These are phyloP conservation scores for Septoria linicola DNA, from an alignment of 2,329 filamentous ascomycete species.

Conservation along the genomic window DNA sequence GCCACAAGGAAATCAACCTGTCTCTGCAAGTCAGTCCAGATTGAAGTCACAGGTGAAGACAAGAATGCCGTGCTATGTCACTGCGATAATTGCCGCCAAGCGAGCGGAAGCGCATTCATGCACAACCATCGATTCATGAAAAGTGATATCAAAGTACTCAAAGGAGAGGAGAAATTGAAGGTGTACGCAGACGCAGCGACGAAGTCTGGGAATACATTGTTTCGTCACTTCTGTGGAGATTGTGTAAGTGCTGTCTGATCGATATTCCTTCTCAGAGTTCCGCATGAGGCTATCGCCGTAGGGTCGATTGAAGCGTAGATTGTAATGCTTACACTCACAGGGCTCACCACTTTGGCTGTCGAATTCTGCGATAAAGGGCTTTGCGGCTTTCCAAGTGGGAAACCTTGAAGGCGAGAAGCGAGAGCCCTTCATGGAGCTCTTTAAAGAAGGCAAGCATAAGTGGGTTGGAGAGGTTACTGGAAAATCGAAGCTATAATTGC, in stretches of 20 bases:
- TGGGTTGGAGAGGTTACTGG: conserved; percentile 23
- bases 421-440: conserved; percentile 24
- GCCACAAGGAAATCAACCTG: conserved; percentile 24
- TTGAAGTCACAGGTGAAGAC: conserved; percentile 31
- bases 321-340: conserved; percentile 5
- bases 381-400: conserved; percentile 23
- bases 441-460: conserved; percentile 19
- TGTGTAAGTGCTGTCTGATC: conserved; percentile 29
- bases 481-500: conserved; percentile 22
- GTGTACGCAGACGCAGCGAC: conserved; percentile 31
- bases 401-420: conserved; percentile 21
- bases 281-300: too few species aligned
- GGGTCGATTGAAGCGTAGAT: too few species aligned
- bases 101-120: conserved; percentile 31
- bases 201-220: conserved; percentile 30
- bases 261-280: background rate
- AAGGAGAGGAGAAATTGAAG: conserved; percentile 28
- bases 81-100: conserved; percentile 32
- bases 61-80: conserved; percentile 36
- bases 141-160: conserved; percentile 26
- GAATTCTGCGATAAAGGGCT: conserved; percentile 25
- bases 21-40: conserved; percentile 31
- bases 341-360: conserved; percentile 27
- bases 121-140: conserved; percentile 35
- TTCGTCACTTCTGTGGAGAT: conserved; percentile 31